Conservation (phyloP, 2,329 filamentous ascomycete genomes). For the Sarocladium oryzae region DNA sequence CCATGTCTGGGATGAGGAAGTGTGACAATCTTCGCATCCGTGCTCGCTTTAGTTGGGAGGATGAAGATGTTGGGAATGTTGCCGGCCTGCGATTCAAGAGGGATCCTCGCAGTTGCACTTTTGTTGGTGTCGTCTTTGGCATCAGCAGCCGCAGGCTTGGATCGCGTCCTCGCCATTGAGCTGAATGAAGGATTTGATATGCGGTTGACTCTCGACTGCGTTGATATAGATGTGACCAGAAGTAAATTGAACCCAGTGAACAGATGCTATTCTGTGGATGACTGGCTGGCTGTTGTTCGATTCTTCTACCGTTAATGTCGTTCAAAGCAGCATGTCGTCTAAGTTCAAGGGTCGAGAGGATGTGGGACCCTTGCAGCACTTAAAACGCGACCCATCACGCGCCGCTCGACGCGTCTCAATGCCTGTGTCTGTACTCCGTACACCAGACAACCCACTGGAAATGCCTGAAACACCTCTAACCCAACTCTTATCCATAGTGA, state of each 20-base stretch:
- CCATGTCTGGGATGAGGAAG: conserved; percentile 53
- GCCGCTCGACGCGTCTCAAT: background rate
- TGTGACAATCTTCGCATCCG: conserved; percentile 51
- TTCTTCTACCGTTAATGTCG: too few relatives aligned
- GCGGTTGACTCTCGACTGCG: background rate
- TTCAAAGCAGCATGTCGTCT: too few relatives aligned
- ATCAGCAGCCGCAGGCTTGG: conserved; percentile 27
- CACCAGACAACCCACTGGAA: background rate
- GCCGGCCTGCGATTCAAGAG: conserved; percentile 30
- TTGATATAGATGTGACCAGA: too few relatives aligned
- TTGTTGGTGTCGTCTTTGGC: conserved; percentile 14
- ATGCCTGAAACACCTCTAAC: background rate
- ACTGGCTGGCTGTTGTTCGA: too few relatives aligned
- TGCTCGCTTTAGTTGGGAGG: conserved; percentile 47
- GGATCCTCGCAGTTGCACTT: conserved; percentile 31
- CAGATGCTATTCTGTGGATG: background rate
- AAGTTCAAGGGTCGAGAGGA: background rate
- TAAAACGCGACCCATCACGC: conserved; percentile 4
- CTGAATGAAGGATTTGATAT: background rate
- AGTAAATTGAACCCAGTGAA: too few relatives aligned
- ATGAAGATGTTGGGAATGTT: conserved; percentile 53
- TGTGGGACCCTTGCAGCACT: conserved; percentile 6
- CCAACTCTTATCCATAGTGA: background rate
- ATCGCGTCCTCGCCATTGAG: conserved; percentile 44
- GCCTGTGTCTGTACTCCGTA: background rate